Percentiles rank a stretch among this genome's conserved stretches.
Conservation (phyloP, 176 grass and related monocot species). For the Avena eriantha region DNA sequence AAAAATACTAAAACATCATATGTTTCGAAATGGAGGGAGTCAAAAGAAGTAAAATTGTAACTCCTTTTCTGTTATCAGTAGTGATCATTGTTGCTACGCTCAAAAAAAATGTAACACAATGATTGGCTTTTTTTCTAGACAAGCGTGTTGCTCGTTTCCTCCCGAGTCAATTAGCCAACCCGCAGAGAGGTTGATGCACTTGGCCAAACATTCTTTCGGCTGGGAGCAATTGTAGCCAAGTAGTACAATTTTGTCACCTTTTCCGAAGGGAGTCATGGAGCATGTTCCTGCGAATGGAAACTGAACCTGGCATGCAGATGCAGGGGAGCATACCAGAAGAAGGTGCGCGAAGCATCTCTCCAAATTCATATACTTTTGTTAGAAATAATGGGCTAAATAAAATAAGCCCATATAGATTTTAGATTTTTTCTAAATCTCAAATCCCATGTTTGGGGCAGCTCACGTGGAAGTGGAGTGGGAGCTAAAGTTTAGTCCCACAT, state of each 20-base stretch:
- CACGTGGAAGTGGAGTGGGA: too few species aligned
- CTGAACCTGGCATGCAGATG: constrained; percentile 21
- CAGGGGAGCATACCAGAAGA: too few species aligned
- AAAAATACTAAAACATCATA: too few species aligned
- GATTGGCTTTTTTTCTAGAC: not conserved
- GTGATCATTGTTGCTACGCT: too few species aligned
- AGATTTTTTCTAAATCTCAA: too few species aligned
- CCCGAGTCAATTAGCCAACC: not conserved
- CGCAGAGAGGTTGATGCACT: constrained; percentile 4
- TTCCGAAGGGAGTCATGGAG: constrained; percentile 31
- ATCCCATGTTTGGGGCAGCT: too few species aligned
- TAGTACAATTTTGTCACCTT: constrained; percentile 30
- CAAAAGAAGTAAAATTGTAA: too few species aligned
- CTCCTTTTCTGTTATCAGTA: too few species aligned
- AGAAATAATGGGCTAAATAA: too few species aligned
- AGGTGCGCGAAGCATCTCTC: not conserved
- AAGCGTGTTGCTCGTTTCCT: not conserved
- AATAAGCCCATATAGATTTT: too few species aligned
- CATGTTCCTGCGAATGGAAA: constrained; percentile 45
- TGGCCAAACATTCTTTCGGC: constrained; percentile 48
- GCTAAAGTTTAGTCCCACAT: too few species aligned
- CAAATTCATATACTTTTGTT: not conserved
- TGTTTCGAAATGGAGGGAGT: too few species aligned
- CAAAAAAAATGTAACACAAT: not conserved
- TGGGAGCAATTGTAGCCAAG: constrained; percentile 10